A percentile compares a stretch with the other conserved stretches of the same genome.
Conservation (phyloP, 169 alveolate genomes). For the Babesia bigemina region DNA sequence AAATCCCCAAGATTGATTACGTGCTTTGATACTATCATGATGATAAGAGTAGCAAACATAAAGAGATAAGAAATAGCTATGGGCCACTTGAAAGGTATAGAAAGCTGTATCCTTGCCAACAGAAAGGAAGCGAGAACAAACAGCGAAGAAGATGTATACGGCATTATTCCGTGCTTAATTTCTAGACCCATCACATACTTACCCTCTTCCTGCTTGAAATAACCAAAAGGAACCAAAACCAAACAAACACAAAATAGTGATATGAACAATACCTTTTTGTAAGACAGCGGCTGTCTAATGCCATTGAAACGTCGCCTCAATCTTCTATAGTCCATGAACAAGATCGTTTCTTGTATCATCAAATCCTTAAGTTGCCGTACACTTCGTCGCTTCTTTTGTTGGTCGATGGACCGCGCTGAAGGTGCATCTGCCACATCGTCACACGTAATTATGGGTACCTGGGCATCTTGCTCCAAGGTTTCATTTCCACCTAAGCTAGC, state of each 20-base stretch:
- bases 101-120: slow-evolving; percentile 75
- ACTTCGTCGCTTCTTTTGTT: not conserved
- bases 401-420: not conserved
- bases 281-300: slow-evolving; percentile 78
- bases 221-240: slow-evolving; percentile 61
- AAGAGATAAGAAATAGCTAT: slow-evolving; percentile 72
- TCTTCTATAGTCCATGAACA: slow-evolving; percentile 82
- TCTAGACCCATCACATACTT: slow-evolving; percentile 46
- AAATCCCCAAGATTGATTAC: slow-evolving; percentile 48
- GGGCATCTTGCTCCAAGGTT: slow-evolving; percentile 25
- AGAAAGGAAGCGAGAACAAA: slow-evolving; percentile 62
- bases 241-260: slow-evolving; percentile 75
- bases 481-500: not conserved
- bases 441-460: slow-evolving; percentile 1
- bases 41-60: slow-evolving; percentile 69
- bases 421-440: slow-evolving; percentile 1
- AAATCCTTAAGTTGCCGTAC: slow-evolving; percentile 24
- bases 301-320: slow-evolving; percentile 79
- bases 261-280: slow-evolving; percentile 73
- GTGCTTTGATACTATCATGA: slow-evolving; percentile 65
- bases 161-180: slow-evolving; percentile 37
- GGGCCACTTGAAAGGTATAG: slow-evolving; percentile 75
- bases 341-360: slow-evolving; percentile 66
- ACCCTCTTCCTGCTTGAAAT: slow-evolving; percentile 5
- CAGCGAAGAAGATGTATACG: slow-evolving; percentile 34